These are phyloP conservation scores for Pyrus hybrid DNA, from an alignment of 331 rosid genomes.

Conservation along the genomic window DNA sequence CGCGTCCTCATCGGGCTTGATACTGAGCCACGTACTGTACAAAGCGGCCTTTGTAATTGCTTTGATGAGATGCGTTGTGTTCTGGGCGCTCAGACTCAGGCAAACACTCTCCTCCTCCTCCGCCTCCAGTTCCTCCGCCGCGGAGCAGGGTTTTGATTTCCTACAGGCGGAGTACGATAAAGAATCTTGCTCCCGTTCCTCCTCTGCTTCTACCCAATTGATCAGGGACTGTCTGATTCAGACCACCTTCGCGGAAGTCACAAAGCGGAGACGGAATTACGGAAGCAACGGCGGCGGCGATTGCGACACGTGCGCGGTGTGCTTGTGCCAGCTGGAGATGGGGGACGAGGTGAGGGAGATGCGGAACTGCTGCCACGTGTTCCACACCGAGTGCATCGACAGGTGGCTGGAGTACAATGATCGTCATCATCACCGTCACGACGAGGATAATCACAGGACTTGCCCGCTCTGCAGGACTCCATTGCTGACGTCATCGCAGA, in stretches of 20 bases:
- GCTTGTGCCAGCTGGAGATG: slow-evolving; percentile 39
- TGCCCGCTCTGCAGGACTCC: slow-evolving; percentile 82
- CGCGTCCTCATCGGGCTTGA: slow-evolving; percentile 24
- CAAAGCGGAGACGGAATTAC: slow-evolving; percentile 13
- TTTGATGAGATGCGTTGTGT: slow-evolving; percentile 47
- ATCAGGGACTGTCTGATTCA: slow-evolving; percentile 27
- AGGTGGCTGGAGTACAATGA: slow-evolving; percentile 53
- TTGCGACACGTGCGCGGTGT: slow-evolving; percentile 61
- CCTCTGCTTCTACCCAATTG: slow-evolving; percentile 16
- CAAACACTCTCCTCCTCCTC: not conserved
- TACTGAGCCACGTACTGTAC: slow-evolving; percentile 42
- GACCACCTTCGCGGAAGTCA: slow-evolving; percentile 48
- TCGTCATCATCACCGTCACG: slow-evolving; percentile 15
- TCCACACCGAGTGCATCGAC: slow-evolving; percentile 73
- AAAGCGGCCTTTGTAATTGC: slow-evolving; percentile 60
- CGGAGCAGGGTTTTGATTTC: not conserved
- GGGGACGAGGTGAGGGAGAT: slow-evolving; percentile 62
- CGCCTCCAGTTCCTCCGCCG: not conserved
- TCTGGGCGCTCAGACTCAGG: slow-evolving; percentile 29
- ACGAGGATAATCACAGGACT: slow-evolving; percentile 20
- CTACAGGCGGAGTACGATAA: not conserved
- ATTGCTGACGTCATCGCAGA: slow-evolving; percentile 27
- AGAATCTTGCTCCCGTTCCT: not conserved
- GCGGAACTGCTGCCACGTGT: slow-evolving; percentile 65
- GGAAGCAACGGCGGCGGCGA: slow-evolving; percentile 11